phyloP scores from a whole-genome alignment of 1,284 basidiomycete species.

The Trametes versicolor region DNA sequence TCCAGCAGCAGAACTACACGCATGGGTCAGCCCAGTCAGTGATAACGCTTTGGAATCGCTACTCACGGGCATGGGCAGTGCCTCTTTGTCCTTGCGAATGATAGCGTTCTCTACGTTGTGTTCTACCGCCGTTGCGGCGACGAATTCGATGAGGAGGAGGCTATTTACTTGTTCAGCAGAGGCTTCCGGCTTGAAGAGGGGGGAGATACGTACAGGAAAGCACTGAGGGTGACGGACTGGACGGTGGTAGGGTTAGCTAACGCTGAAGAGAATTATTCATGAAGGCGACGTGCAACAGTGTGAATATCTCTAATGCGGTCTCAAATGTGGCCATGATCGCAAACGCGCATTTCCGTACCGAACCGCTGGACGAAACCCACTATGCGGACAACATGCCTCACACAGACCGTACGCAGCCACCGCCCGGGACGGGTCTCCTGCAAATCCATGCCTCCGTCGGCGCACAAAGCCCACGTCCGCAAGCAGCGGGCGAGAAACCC shows the following conservation, averaged over 20 bases:
- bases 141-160: constrained; percentile 86
- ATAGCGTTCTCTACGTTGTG: constrained; percentile 75
- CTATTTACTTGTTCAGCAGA: constrained; percentile 46
- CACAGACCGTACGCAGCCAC: too few relatives aligned
- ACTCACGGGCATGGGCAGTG: constrained; percentile 77
- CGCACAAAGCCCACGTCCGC: too few relatives aligned
- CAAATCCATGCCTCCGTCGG: too few relatives aligned
- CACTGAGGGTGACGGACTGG: constrained; percentile 80
- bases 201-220: constrained; percentile 65
- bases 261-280: too few relatives aligned
- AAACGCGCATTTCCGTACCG: too few relatives aligned
- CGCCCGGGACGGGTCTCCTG: too few relatives aligned
- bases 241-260: neutral
- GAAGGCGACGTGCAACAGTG: too few relatives aligned
- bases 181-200: neutral
- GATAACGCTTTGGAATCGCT: constrained; percentile 2
- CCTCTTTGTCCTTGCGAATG: constrained; percentile 80
- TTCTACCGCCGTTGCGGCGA: constrained; percentile 71
- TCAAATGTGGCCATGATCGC: too few relatives aligned
- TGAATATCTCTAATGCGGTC: too few relatives aligned
- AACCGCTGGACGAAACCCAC: too few relatives aligned
- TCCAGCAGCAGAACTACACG: constrained; percentile 73
- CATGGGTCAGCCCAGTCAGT: neutral
- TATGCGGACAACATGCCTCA: too few relatives aligned
- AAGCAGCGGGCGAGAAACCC: too few relatives aligned